Evolutionary conservation across 2,329 filamentous ascomycete genomes (phyloP).

Genomic region (Fusarium austroafricanum): DNA sequence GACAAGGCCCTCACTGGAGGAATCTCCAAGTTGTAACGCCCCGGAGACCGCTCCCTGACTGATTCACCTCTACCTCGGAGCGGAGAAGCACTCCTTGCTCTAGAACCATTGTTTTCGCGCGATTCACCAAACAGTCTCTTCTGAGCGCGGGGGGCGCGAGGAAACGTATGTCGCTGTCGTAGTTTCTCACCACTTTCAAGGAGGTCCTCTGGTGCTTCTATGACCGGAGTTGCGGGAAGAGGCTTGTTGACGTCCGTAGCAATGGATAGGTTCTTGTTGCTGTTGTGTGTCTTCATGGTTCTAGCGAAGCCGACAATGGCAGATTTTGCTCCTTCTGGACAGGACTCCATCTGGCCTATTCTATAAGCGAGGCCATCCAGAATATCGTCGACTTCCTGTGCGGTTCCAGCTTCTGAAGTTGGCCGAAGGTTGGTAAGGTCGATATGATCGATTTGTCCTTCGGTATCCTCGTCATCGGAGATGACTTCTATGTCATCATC

Average conservation of each 20-base stretch:
- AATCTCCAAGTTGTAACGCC: not conserved
- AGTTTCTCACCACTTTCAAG: conserved; percentile 1
- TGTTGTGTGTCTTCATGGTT: conserved; percentile 15
- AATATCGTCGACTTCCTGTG: conserved; percentile 23
- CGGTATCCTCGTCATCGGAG: conserved; percentile 8
- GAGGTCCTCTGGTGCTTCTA: conserved; percentile 40
- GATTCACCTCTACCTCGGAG: not conserved
- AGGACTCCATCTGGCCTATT: conserved; percentile 48
- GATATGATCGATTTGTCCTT: conserved; percentile 18
- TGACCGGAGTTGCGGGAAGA: conserved; percentile 48
- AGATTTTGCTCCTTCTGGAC: conserved; percentile 41
- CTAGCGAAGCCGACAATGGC: conserved; percentile 47
- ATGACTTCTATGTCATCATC: conserved; percentile 34
- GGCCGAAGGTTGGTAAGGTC: conserved; percentile 36
- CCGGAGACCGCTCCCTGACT: not conserved
- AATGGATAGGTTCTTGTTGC: not conserved
- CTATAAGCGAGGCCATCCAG: conserved; percentile 50
- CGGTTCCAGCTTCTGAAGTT: conserved; percentile 16
- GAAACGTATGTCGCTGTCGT: conserved; percentile 8
- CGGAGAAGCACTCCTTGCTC: conserved; percentile 28
- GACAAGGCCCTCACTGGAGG: not conserved
- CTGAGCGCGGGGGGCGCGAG: conserved; percentile 9
- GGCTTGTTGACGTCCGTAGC: conserved; percentile 43
- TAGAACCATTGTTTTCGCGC: not conserved
- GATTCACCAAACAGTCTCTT: conserved; percentile 3